These are phyloP conservation scores for Bisporella sp. DNA, from an alignment of 2,329 filamentous ascomycete species.

Conservation along the genomic window DNA sequence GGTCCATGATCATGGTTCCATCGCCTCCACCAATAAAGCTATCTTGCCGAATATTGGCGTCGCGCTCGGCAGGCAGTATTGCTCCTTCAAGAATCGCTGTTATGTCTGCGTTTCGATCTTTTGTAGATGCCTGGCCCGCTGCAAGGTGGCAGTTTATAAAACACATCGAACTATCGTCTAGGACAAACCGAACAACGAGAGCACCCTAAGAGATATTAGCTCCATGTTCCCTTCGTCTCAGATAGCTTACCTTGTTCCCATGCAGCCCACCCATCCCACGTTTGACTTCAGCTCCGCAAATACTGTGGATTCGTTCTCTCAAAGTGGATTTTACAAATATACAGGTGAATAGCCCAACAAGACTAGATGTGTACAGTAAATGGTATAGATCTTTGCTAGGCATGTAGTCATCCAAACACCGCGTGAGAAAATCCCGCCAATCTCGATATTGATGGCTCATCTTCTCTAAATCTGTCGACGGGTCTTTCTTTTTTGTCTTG, in stretches of 20 bases:
- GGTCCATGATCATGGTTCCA: constrained; percentile 88
- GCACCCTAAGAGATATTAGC: constrained; percentile 50
- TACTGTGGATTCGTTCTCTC: constrained; percentile 66
- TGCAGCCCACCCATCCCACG: constrained; percentile 92
- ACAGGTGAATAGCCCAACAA: constrained; percentile 93
- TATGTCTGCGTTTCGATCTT: constrained; percentile 86
- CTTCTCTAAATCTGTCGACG: constrained; percentile 70
- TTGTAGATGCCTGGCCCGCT: constrained; percentile 85
- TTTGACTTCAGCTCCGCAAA: constrained; percentile 81
- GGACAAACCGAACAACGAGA: constrained; percentile 80
- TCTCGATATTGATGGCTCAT: constrained; percentile 98
- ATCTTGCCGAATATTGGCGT: constrained; percentile 62
- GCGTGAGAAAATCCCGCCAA: constrained; percentile 85
- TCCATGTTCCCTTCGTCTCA: too few species aligned
- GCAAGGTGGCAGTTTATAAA: constrained; percentile 97
- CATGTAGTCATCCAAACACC: constrained; percentile 78
- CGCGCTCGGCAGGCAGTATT: constrained; percentile 65
- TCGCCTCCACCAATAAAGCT: constrained; percentile 89
- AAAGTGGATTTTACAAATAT: constrained; percentile 84
- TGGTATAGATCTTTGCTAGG: constrained; percentile 71
- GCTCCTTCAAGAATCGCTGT: constrained; percentile 79
- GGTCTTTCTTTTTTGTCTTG: constrained; percentile 80
- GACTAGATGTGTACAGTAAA: constrained; percentile 77
- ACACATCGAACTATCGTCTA: constrained; percentile 91
- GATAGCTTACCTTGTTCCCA: constrained; percentile 67